Evolutionary conservation across 176 grass and related monocot genomes (phyloP).

Genomic region (Otatea glauca): DNA sequence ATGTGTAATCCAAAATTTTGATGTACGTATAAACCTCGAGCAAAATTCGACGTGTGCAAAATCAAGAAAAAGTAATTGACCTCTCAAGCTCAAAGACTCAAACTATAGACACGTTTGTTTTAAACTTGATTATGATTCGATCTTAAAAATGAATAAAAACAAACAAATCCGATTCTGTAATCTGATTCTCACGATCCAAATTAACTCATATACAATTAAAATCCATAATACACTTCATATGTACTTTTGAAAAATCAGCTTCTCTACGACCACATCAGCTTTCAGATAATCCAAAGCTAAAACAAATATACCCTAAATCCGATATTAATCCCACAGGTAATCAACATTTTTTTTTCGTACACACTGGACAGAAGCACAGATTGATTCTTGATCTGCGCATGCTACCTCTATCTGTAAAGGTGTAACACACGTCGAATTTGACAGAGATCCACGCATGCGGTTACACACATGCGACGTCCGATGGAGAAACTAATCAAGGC

Average conservation of each 20-base stretch:
- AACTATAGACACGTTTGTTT: too few species aligned
- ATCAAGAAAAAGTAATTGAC: neutral
- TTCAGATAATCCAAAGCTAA: too few species aligned
- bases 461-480: neutral
- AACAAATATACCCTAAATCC: too few species aligned
- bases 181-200: too few species aligned
- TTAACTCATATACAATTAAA: too few species aligned
- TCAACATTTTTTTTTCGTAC: neutral
- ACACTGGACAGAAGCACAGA: neutral
- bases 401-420: neutral
- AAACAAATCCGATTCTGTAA: too few species aligned
- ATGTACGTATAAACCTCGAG: neutral
- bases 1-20: neutral
- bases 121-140: too few species aligned
- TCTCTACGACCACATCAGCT: too few species aligned
- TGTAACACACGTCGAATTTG: neutral
- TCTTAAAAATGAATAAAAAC: too few species aligned
- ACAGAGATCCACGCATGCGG: neutral
- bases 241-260: too few species aligned
- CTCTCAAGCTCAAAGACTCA: neutral
- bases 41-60: neutral
- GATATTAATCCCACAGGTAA: neutral
- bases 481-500: neutral
- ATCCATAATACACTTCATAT: too few species aligned
- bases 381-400: neutral